Base-by-base conservation (phyloP, 805 yeast species). In the Maudiozyma serrabonitensis region DNA sequence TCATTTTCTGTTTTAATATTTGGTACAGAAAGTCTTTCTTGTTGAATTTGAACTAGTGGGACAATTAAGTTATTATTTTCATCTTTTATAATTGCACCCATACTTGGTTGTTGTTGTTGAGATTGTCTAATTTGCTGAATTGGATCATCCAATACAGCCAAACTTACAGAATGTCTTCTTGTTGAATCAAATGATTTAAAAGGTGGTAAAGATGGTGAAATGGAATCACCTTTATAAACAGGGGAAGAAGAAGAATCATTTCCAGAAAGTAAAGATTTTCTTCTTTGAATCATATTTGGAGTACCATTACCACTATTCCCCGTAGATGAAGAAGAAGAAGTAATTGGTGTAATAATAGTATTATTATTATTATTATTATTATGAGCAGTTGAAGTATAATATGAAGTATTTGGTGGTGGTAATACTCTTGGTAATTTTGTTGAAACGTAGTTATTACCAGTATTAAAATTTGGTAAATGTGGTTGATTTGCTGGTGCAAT, bases 341-440 rank as follows among this genome's bases (percentile, higher is more conserved):
- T 11, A 25, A 15, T 35, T 23, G 16, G 25, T 4, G 13, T 4
- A 4, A 19, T 35, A 44, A 11, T 13, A 13, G 9, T 32, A 1
- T 19, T 44, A 23, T 13, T 37, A 37, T 13, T 37, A 35, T n/a
- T 35, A 35, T n/a, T 21, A 21, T 21, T 21, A 3, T 21, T 3
- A 21, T 21, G 23, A 21, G 4, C 23, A 21, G 23, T 35, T 7
- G 35, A 13, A 32, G 35, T 32, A n/a, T 35, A 35, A 15, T 35
- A 35, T 4, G 38, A 35, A 35, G n/a, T 35, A 19, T 38, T 26
- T 43, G 50, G 50, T 26, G 46, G 50, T 11, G 48, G 48, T 26
- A 47, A 39, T 7, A 47, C 50, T 39, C 50, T 43, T 47, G 50
- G 50, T 28, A 47, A 37, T 43, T 38, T 47, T 16, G 15, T 15